Base-by-base conservation (phyloP, 139 green algal species). In the Chlamydomonas schloesseri region DNA sequence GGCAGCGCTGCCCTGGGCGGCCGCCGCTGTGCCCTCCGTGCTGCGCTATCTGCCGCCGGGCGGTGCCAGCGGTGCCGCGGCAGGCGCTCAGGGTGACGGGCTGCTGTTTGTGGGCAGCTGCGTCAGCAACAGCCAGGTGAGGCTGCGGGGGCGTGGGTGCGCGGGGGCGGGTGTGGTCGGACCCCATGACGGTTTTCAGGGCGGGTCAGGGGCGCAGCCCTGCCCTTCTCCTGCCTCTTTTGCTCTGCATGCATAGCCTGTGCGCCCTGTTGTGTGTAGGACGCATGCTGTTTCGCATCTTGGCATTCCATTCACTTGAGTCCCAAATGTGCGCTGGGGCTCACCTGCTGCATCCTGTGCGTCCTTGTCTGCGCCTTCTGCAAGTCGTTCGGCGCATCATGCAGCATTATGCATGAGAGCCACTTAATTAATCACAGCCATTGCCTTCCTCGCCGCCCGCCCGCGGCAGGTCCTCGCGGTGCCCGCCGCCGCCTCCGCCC, bases 21-120 rank as follows among this genome's bases (percentile, higher is more conserved):
- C 80, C 0, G 26, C 70, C 0, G 46, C 73, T 0, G 34, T 81
- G 5, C 50, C 83, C 31, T 71, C 71, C 20, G 47, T 78, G 31
- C 62, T 88, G 47, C 18, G 46, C 31, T 73, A 83, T 73, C 58
- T 88, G 15, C 83, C 82, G 33, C 13, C 47, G 17, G 31, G 55
- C 74, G 13, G 18, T 36, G 31, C 13, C 36, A 10, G 69, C 36
- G 31, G 24, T 6, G 34, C n/a, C 69, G 18, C 8, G 31, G 69
- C 23, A 23, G 60, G 20, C 3, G 64, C 64, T 29, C 29, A 29
- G n/a, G 6, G n/a, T 20, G 86, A 46, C 6, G 86, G 79, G n/a
- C 33, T 90, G 37, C 36, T 90, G 37, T 90, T 88, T 64, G 20
- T 88, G 57, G 87, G 87, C 11, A 88, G 87, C 87, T 17, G 67